Evolutionary conservation across 1,139 yeast genomes (phyloP), one percentile per base, ranked within the genome.

Genomic region (Lodderomyces beijingensis): DNA sequence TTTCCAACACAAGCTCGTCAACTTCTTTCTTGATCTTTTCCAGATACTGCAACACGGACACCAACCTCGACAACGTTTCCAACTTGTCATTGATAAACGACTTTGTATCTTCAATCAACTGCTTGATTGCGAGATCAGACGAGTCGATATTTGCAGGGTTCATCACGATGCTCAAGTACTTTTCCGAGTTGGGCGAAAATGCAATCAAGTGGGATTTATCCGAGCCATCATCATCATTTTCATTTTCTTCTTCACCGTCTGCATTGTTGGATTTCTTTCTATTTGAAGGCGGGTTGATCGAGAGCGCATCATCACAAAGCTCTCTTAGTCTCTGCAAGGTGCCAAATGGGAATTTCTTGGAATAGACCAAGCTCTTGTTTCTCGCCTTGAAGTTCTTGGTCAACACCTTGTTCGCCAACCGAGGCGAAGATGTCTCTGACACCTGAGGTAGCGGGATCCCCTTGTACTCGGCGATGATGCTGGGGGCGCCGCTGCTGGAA

Each of bases 1-100:
- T 69, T 27, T 65, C 59, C 25, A 85, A 59, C 2, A 89, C 94
- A 49, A 79, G 64, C 13, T 58, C 67, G 49, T 89, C 95, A 6
- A 89, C 87, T 53, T 91, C 96, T 29, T 71, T 74, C 40, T 87
- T 84, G 30, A 91, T 77, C 46, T 79, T 79, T 42, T 83, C 83
- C n/a, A 86, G 77, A 50, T 84, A 88, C 38, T 82, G 78, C 37
- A 86, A 63, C 3, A 89, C 76, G 38, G 91, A 84, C 17, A 86
- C 82, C 42, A 86, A 65, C 45, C 97, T 65, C 13, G 79, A 64
- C n/a, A 88, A 70, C 0, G 87, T 73, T 34, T 82, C 88, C 2
- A 86, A 72, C 50, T 91, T 89, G 18, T 74, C 77, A 34, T 66
- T 65, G 1, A 84, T 79, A 22, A 83, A 53, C 1, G 49, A 52